Base-by-base conservation (phyloP, 495 filamentous ascomycete species). In the Hypoxylon subgilvum region DNA sequence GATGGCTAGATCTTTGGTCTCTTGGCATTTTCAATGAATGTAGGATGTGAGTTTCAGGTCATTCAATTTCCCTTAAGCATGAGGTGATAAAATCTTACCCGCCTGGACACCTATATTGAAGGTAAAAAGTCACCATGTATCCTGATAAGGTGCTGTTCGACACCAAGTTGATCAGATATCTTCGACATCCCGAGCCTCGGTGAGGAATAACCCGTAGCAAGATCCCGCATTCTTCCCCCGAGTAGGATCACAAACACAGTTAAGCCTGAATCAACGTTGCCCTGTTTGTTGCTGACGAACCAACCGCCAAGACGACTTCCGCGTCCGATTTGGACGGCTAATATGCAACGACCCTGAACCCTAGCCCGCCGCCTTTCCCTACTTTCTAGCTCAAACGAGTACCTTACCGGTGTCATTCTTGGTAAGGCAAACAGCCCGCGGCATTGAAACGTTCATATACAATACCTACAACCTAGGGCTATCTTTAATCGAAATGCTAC, bases 311-410 rank as follows among this genome's bases (percentile, higher is more conserved):
- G 61, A 8, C 48, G 38, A 59, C 12, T 30, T 49, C 18, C 43
- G 54, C 54, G 57, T 56, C 62, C 57, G 62, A 65, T 57, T n/a
- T 65, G 62, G 62, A 65, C 41, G 62, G 62, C 7, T 61, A 65
- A 65, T 61, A 61, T 61, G 56, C 57, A 56, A 61, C 55, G 51
- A 45, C 30, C 56, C 62, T 48, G 34, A 57, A 41, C 46, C 62
- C 57, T 39, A 65, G 62, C 45, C 46, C 34, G 1, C 13, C 14
- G n/a, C n/a, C n/a, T n/a, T 18, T 16, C 14, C 34, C 34, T 4
- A 3, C 4, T 16, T 3, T 17, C 34, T 34, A 10, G 5, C 5
- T 30, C 27, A 42, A 30, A 30, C 22, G 40, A 63, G 9, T 13
- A 7, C 41, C 45, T 35, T 28, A 8, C 51, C 18, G 35, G 58